These are phyloP conservation scores for Pestalotiopsis sp. DNA, from an alignment of 2,329 filamentous ascomycete genomes.

Conservation along the genomic window DNA sequence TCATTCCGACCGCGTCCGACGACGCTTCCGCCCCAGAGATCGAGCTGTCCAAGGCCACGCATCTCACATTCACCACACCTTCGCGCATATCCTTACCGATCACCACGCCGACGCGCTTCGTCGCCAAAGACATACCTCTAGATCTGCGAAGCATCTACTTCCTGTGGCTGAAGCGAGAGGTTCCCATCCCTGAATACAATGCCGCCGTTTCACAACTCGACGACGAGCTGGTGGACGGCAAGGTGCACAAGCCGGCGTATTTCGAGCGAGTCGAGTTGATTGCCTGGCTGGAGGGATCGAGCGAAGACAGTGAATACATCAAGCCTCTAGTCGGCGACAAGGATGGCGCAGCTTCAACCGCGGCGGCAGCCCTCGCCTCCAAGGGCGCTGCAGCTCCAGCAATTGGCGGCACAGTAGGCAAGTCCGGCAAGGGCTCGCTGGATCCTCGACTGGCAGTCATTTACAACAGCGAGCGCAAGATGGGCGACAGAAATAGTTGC, in stretches of 20 bases:
- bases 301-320: constrained; percentile 91
- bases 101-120: constrained; percentile 78
- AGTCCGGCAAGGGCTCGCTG: constrained; percentile 64
- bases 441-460: constrained; percentile 85
- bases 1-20: constrained; percentile 72
- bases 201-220: constrained; percentile 78
- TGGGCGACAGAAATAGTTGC: constrained; percentile 89
- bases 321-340: constrained; percentile 73
- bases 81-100: constrained; percentile 65
- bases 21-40: constrained; percentile 64
- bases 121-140: constrained; percentile 72
- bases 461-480: constrained; percentile 86
- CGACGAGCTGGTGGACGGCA: constrained; percentile 66
- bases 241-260: constrained; percentile 86
- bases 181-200: constrained; percentile 88
- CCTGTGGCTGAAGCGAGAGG: constrained; percentile 91
- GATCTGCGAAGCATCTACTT: constrained; percentile 96
- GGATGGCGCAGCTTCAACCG: constrained; percentile 45
- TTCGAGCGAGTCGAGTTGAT: constrained; percentile 89
- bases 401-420: constrained; percentile 44
- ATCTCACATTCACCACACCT: constrained; percentile 71
- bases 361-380: constrained; percentile 36
- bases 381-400: constrained; percentile 40
- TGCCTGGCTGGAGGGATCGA: constrained; percentile 88
- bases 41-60: constrained; percentile 71